A percentile compares a stretch with the other conserved stretches of the same genome.
phyloP scores from a whole-genome alignment of 257 asterid genomes.

The Nicotiana tabacum region DNA sequence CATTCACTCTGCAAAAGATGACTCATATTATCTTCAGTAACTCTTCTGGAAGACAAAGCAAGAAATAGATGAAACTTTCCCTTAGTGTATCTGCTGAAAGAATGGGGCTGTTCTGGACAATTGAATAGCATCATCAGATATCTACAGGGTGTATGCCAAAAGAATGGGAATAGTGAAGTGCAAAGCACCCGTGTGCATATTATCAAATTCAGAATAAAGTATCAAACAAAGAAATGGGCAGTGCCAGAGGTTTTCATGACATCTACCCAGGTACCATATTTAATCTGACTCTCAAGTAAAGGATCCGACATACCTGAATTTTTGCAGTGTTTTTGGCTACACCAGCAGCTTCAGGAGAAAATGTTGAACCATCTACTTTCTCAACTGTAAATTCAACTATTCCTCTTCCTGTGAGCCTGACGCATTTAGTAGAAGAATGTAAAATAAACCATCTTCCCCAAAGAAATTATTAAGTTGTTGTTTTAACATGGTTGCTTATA shows the following conservation, averaged over 20 bases:
- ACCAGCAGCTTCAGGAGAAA: constrained; percentile 85
- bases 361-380: constrained; percentile 80
- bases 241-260: background rate
- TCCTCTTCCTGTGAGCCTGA: constrained; percentile 96
- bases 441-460: background rate
- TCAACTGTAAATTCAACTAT: constrained; percentile 78
- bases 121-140: background rate
- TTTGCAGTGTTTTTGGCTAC: constrained; percentile 59
- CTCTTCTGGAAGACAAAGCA: background rate
- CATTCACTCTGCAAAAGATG: background rate
- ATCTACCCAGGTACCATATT: background rate
- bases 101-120: background rate
- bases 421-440: constrained; percentile 18
- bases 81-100: background rate
- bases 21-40: background rate
- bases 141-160: background rate
- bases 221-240: background rate
- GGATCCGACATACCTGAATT: constrained; percentile 43
- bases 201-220: background rate
- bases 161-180: background rate
- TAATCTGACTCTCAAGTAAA: background rate
- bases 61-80: background rate
- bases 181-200: background rate
- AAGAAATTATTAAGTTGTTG: background rate
- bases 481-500: background rate